These are phyloP conservation scores for Phyllostachys edulis DNA, from an alignment of 176 grass and related monocot species.

Conservation along the genomic window DNA sequence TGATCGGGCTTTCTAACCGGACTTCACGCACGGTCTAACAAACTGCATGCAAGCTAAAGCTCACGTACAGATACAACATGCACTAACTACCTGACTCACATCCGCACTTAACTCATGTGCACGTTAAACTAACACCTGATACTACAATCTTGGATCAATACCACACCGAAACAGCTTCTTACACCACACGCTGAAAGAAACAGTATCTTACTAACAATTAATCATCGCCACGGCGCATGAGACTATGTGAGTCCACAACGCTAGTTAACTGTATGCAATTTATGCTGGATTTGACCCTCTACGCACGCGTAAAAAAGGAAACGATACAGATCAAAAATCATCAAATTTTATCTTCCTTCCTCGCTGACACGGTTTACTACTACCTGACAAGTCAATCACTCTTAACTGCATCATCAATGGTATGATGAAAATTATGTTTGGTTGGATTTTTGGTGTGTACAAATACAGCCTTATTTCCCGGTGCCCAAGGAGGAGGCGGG, in stretches of 20 bases:
- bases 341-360: background rate
- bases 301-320: too few relatives aligned
- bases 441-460: background rate
- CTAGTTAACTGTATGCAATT: background rate
- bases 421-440: background rate
- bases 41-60: too few relatives aligned
- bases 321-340: too few relatives aligned
- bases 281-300: background rate
- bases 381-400: background rate
- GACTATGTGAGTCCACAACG: background rate
- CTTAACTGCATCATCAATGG: background rate
- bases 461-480: conserved; percentile 68
- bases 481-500: conserved; percentile 59
- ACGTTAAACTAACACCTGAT: too few relatives aligned
- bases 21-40: too few relatives aligned
- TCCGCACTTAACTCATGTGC: too few relatives aligned
- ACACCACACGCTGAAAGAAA: background rate
- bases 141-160: too few relatives aligned
- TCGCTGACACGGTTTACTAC: too few relatives aligned
- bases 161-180: too few relatives aligned
- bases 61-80: too few relatives aligned
- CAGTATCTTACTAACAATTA: background rate
- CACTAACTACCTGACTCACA: too few relatives aligned
- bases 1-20: too few relatives aligned
- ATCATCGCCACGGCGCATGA: background rate